These are phyloP conservation scores for Eimeria acervulina DNA, from an alignment of 169 alveolate species.

Conservation along the genomic window DNA sequence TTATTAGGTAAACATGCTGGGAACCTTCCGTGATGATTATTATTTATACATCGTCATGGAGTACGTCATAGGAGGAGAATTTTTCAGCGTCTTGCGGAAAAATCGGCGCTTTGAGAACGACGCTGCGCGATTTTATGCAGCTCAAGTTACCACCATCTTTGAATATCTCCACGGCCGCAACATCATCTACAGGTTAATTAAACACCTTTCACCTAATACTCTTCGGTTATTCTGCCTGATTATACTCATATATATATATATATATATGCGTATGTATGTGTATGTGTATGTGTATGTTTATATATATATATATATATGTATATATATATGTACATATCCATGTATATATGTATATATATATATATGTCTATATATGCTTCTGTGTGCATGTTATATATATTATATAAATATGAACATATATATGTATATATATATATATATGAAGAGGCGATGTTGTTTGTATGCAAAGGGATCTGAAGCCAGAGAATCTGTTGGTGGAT, in stretches of 20 bases:
- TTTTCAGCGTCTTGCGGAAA: slow-evolving; percentile 91
- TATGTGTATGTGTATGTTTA: too few relatives aligned
- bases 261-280: background rate
- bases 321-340: too few relatives aligned
- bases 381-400: too few relatives aligned
- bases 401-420: too few relatives aligned
- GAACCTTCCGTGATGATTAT: slow-evolving; percentile 80
- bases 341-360: too few relatives aligned
- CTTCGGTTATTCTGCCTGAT: background rate
- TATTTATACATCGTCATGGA: slow-evolving; percentile 85
- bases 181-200: slow-evolving; percentile 86
- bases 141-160: slow-evolving; percentile 95
- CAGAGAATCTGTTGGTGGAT: slow-evolving; percentile 98
- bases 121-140: slow-evolving; percentile 92
- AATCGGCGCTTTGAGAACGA: slow-evolving; percentile 89
- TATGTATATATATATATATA: too few relatives aligned
- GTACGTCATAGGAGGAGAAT: slow-evolving; percentile 94
- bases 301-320: too few relatives aligned
- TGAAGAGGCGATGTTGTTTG: background rate
- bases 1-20: slow-evolving; percentile 82
- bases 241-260: too few relatives aligned
- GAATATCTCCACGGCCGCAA: slow-evolving; percentile 96
- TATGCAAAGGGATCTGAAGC: slow-evolving; percentile 95
- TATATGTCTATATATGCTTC: too few relatives aligned
- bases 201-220: background rate